Conservation (phyloP, 371 early-diverging fungal genomes). For the Mortierella sp. region DNA sequence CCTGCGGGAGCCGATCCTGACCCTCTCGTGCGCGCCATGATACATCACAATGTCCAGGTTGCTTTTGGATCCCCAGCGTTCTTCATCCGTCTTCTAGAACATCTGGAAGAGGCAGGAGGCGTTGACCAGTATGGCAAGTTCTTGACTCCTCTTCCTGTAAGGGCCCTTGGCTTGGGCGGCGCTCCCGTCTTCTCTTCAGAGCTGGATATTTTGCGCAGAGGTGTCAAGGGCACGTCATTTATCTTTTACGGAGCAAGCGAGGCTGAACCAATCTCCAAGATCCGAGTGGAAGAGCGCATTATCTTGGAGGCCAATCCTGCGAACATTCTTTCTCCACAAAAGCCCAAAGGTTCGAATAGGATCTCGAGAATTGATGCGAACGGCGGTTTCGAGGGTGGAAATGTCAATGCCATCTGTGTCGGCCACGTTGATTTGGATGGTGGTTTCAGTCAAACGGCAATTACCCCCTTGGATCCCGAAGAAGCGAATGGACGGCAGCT, state of each 20-base stretch:
- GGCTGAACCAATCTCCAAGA: slow-evolving; percentile 53
- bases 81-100: slow-evolving; percentile 44
- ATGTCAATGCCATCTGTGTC: slow-evolving; percentile 48
- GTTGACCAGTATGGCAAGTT: slow-evolving; percentile 47
- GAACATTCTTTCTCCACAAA: slow-evolving; percentile 5
- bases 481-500: slow-evolving; percentile 26
- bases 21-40: slow-evolving; percentile 46
- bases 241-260: slow-evolving; percentile 55
- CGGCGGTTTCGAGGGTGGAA: slow-evolving; percentile 44
- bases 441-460: slow-evolving; percentile 45
- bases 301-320: slow-evolving; percentile 35
- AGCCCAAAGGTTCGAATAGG: slow-evolving; percentile 21
- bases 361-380: slow-evolving; percentile 33
- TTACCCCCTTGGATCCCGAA: slow-evolving; percentile 34
- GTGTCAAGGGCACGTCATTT: slow-evolving; percentile 48
- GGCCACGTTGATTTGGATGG: slow-evolving; percentile 50
- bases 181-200: slow-evolving; percentile 53
- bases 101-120: slow-evolving; percentile 36
- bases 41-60: slow-evolving; percentile 49
- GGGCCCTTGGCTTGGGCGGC: slow-evolving; percentile 45
- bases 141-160: slow-evolving; percentile 39
- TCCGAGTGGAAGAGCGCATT: slow-evolving; percentile 50
- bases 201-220: slow-evolving; percentile 45
- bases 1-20: slow-evolving; percentile 47
- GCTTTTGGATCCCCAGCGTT: slow-evolving; percentile 52